Conservation (phyloP, 192 early-diverging fungal genomes). For the Allomyces macrogynus region DNA sequence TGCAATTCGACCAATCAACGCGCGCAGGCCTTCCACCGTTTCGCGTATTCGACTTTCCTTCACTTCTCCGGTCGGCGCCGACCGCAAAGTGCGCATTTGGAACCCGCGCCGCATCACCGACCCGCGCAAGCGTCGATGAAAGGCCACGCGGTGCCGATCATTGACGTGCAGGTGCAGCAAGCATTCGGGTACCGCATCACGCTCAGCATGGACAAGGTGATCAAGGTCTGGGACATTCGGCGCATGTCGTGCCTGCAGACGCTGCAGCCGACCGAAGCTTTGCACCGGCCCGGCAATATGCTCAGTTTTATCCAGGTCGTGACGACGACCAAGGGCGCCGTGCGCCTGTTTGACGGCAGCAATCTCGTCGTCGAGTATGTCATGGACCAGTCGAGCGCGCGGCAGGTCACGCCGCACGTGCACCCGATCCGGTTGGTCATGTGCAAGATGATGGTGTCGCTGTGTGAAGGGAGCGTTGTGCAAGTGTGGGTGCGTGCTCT, state of each 20-base stretch:
- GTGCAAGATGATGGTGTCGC: slow-evolving; percentile 25
- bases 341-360: slow-evolving; percentile 12
- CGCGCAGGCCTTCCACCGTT: too few species aligned
- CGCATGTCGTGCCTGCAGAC: slow-evolving; percentile 30
- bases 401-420: slow-evolving; percentile 16
- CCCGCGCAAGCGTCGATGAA: slow-evolving; percentile 20
- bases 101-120: slow-evolving; percentile 24
- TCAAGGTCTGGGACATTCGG: slow-evolving; percentile 34
- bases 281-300: slow-evolving; percentile 15
- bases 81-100: slow-evolving; percentile 27
- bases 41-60: not conserved
- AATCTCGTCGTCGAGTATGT: slow-evolving; percentile 14
- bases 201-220: slow-evolving; percentile 18
- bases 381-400: slow-evolving; percentile 7
- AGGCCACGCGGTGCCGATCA: slow-evolving; percentile 25
- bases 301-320: slow-evolving; percentile 17
- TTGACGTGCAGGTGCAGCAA: slow-evolving; percentile 19
- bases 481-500: slow-evolving; percentile 28
- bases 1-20: too few species aligned
- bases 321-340: slow-evolving; percentile 5
- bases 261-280: slow-evolving; percentile 5
- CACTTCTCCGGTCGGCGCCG: not conserved
- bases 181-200: slow-evolving; percentile 21
- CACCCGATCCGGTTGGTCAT: slow-evolving; percentile 18
- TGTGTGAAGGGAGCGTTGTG: slow-evolving; percentile 21